Percentiles rank a stretch among this genome's conserved stretches.
Conservation (phyloP, 2,329 filamentous ascomycete species). For the Beauveria bassiana region DNA sequence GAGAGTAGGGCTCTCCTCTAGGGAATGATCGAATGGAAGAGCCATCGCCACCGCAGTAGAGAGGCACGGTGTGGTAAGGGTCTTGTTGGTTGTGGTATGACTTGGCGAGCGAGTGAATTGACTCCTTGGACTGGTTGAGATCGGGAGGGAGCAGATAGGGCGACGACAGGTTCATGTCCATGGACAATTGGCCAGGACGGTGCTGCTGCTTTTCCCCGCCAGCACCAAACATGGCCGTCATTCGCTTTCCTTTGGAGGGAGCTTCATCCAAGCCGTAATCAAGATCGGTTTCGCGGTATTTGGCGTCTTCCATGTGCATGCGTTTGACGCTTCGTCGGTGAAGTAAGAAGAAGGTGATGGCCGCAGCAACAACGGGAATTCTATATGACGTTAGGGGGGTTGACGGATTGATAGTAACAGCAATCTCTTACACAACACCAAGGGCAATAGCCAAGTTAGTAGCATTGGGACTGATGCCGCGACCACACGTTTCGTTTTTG, state of each 20-base stretch:
- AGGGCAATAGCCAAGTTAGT: constrained; percentile 60
- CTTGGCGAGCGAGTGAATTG: constrained; percentile 75
- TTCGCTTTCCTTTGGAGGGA: constrained; percentile 28
- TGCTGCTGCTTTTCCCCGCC: constrained; percentile 48
- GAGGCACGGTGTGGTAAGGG: constrained; percentile 63
- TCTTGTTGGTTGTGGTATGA: constrained; percentile 70
- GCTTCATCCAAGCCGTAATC: constrained; percentile 75
- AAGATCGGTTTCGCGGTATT: constrained; percentile 82
- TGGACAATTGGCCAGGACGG: constrained; percentile 50
- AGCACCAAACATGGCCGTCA: constrained; percentile 31
- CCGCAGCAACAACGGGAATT: constrained; percentile 63
- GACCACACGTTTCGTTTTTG: constrained; percentile 47
- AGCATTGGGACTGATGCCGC: constrained; percentile 45
- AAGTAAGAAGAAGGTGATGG: constrained; percentile 63
- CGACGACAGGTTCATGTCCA: constrained; percentile 69
- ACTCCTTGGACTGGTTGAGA: constrained; percentile 72
- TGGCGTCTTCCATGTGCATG: constrained; percentile 66
- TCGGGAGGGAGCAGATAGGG: constrained; percentile 91
- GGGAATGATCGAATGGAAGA: constrained; percentile 47
- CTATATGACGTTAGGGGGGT: constrained; percentile 37
- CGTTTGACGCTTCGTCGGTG: constrained; percentile 71
- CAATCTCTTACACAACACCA: constrained; percentile 57
- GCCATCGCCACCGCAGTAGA: constrained; percentile 50
- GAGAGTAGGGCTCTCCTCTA: constrained; percentile 33
- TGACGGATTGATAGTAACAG: not conserved